Evolutionary conservation across 805 yeast genomes (phyloP).

Genomic region (Wickerhamiella alocasiicola): DNA sequence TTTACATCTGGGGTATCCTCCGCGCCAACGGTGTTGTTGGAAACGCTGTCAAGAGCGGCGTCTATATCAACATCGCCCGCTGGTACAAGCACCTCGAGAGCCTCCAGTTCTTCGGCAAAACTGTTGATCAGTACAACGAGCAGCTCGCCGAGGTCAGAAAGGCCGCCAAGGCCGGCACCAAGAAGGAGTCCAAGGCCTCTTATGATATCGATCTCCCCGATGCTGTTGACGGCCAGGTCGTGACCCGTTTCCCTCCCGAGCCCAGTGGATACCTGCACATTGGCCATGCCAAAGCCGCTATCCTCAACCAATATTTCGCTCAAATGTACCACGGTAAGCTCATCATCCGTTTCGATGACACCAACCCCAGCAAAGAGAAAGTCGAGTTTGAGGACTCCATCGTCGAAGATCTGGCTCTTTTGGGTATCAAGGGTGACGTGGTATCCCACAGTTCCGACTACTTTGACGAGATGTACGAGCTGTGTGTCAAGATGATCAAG

Average conservation of each 20-base stretch:
- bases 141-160: conserved; percentile 65
- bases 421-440: conserved; percentile 80
- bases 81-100: conserved; percentile 77
- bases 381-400: conserved; percentile 89
- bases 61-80: conserved; percentile 76
- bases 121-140: conserved; percentile 54
- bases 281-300: conserved; percentile 98
- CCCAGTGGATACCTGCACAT: conserved; percentile 98
- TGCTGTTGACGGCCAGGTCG: conserved; percentile 90
- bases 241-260: conserved; percentile 98
- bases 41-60: conserved; percentile 73
- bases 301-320: conserved; percentile 93
- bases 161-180: conserved; percentile 48
- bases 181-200: conserved; percentile 85
- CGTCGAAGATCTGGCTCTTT: conserved; percentile 75
- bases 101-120: conserved; percentile 49
- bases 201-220: conserved; percentile 86
- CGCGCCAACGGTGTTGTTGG: conserved; percentile 91
- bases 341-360: conserved; percentile 94
- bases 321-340: conserved; percentile 91
- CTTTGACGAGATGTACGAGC: conserved; percentile 81
- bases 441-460: conserved; percentile 88
- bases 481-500: conserved; percentile 75
- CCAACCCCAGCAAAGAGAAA: conserved; percentile 95
- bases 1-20: conserved; percentile 85